phyloP scores from a whole-genome alignment of 2,329 filamentous ascomycete genomes.

The Lithohypha guttulata region DNA sequence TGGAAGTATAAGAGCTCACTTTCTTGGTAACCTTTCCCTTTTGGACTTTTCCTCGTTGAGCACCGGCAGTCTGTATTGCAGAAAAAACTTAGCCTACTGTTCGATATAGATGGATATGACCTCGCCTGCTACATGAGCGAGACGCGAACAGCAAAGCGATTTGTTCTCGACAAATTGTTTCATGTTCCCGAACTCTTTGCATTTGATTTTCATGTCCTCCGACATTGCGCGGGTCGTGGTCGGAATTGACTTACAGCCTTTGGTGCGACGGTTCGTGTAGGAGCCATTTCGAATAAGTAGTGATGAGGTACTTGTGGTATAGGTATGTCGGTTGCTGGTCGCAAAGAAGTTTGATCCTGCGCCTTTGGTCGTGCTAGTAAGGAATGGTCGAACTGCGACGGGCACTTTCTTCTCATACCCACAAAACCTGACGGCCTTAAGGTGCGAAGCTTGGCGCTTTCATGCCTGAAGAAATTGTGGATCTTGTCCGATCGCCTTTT shows the following conservation, averaged over 20 bases:
- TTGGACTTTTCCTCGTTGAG: conserved; percentile 32
- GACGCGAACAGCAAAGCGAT: conserved; percentile 79
- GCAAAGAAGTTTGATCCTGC: conserved; percentile 89
- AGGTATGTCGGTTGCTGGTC: conserved; percentile 27
- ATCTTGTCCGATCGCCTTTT: too few species aligned
- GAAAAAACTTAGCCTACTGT: conserved; percentile 88
- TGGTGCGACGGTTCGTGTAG: conserved; percentile 20
- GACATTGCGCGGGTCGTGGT: background rate
- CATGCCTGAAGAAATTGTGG: too few species aligned
- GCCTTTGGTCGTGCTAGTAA: too few species aligned
- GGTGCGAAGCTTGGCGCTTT: too few species aligned
- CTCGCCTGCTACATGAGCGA: conserved; percentile 4
- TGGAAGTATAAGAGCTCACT: conserved; percentile 25
- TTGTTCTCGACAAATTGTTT: conserved; percentile 24
- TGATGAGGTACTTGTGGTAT: conserved; percentile 18
- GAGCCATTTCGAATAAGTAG: conserved; percentile 21
- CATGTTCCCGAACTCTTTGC: background rate
- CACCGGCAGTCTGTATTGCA: conserved; percentile 35
- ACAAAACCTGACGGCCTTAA: too few species aligned
- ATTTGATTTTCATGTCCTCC: background rate
- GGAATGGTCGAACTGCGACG: too few species aligned
- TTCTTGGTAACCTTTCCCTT: conserved; percentile 37
- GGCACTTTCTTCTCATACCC: too few species aligned
- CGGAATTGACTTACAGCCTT: conserved; percentile 7
- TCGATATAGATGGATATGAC: conserved; percentile 12